phyloP scores from a whole-genome alignment of 2,329 filamentous ascomycete species.

The Cladosporium halotolerans region DNA sequence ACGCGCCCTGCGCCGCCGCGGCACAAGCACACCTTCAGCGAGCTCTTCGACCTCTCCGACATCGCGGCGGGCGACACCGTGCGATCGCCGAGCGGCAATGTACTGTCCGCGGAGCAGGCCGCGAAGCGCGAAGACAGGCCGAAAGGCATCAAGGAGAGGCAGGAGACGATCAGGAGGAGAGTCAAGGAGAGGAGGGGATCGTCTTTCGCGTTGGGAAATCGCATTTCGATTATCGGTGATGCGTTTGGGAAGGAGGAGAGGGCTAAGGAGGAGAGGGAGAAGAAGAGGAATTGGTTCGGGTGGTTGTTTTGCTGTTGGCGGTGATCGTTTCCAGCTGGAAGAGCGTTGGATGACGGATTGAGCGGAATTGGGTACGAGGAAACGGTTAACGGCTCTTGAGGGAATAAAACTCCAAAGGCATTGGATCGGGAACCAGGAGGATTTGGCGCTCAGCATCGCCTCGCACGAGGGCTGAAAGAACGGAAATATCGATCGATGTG shows the following conservation, averaged over 20 bases:
- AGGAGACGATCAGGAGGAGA: conserved; percentile 24
- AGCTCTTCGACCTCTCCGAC: conserved; percentile 25
- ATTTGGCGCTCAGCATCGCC: too few species aligned
- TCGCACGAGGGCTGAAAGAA: too few species aligned
- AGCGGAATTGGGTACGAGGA: background rate
- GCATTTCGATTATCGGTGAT: background rate
- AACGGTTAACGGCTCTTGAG: too few species aligned
- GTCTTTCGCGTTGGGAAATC: background rate
- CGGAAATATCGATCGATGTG: too few species aligned
- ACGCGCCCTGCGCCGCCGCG: conserved; percentile 15
- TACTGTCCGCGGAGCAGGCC: conserved; percentile 23
- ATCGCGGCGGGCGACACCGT: conserved; percentile 20
- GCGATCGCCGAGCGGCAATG: conserved; percentile 28
- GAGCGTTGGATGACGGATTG: background rate
- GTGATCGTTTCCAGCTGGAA: background rate
- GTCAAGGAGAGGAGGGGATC: background rate
- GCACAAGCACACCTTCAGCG: conserved; percentile 20
- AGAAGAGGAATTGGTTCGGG: conserved; percentile 34
- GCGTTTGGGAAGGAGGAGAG: background rate
- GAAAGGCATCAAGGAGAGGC: conserved; percentile 31
- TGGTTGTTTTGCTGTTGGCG: background rate
- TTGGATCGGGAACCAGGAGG: too few species aligned
- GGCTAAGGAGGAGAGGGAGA: background rate
- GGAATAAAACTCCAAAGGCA: too few species aligned
- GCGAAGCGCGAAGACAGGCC: conserved; percentile 26